phyloP scores from a whole-genome alignment of 495 filamentous ascomycete genomes.

The Xylaria curta region DNA sequence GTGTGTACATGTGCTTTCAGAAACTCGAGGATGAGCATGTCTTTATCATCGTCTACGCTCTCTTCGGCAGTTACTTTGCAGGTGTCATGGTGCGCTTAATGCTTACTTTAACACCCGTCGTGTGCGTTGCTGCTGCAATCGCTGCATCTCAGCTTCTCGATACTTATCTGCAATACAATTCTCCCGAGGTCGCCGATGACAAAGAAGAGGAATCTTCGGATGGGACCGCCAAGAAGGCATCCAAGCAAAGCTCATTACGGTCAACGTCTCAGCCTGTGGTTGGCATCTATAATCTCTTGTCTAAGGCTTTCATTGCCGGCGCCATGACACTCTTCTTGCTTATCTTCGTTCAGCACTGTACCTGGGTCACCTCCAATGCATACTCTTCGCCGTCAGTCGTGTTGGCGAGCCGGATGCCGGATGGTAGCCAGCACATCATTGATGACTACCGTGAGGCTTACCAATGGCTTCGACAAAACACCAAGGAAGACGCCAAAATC shows the following conservation, averaged over 20 bases:
- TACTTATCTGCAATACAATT: slow-evolving; percentile 72
- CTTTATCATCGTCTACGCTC: slow-evolving; percentile 95
- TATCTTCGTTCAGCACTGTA: slow-evolving; percentile 95
- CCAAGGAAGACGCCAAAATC: slow-evolving; percentile 90
- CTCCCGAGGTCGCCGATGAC: slow-evolving; percentile 56
- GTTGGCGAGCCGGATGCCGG: slow-evolving; percentile 86
- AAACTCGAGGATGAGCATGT: slow-evolving; percentile 95
- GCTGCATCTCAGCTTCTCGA: slow-evolving; percentile 89
- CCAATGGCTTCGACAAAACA: slow-evolving; percentile 99
- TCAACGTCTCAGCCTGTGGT: slow-evolving; percentile 75
- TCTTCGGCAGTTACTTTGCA: slow-evolving; percentile 96
- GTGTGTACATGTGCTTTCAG: slow-evolving; percentile 98
- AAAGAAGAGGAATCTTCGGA: slow-evolving; percentile 57
- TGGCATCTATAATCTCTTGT: slow-evolving; percentile 82
- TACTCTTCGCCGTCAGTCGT: slow-evolving; percentile 99
- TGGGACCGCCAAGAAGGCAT: slow-evolving; percentile 53
- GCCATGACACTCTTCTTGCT: slow-evolving; percentile 80
- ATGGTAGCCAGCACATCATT: slow-evolving; percentile 97
- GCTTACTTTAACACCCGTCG: slow-evolving; percentile 95
- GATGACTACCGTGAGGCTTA: slow-evolving; percentile 99
- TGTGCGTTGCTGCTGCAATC: slow-evolving; percentile 93
- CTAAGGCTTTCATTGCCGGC: slow-evolving; percentile 75
- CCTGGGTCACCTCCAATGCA: slow-evolving; percentile 98
- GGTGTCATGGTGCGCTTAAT: slow-evolving; percentile 99
- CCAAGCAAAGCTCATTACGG: slow-evolving; percentile 64